Conservation (phyloP, 257 asterid species). For the Datura wrightii region DNA sequence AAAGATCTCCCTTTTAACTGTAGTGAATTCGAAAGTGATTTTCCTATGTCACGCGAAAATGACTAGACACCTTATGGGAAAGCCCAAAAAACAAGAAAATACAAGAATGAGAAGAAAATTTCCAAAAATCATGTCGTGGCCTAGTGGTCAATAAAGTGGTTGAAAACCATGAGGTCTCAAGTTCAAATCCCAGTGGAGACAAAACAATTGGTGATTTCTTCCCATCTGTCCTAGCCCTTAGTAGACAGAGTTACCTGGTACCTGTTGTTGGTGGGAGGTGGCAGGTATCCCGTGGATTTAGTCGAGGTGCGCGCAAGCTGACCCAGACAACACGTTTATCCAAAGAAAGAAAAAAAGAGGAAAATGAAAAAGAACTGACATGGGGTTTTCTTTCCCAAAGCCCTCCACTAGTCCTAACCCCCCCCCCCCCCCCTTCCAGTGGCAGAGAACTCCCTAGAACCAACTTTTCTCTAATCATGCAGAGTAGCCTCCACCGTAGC, state of each 20-base stretch:
- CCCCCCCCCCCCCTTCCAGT: not conserved
- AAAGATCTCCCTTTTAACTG: not conserved
- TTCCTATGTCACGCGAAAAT: not conserved
- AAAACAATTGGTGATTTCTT: too few relatives aligned
- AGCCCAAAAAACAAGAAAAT: not conserved
- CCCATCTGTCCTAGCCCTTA: too few relatives aligned
- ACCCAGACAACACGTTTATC: too few relatives aligned
- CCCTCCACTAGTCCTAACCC: not conserved
- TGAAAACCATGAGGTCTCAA: too few relatives aligned
- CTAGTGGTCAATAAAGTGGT: too few relatives aligned
- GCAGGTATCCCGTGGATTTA: too few relatives aligned
- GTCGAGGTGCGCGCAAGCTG: too few relatives aligned
- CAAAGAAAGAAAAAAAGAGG: not conserved
- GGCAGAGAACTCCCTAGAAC: not conserved
- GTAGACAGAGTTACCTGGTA: too few relatives aligned
- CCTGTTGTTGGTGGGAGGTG: too few relatives aligned
- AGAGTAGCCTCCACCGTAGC: not conserved
- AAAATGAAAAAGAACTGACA: not conserved
- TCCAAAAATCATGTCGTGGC: not conserved
- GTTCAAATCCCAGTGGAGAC: too few relatives aligned
- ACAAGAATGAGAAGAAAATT: not conserved
- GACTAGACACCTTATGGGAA: not conserved
- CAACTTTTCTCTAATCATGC: not conserved
- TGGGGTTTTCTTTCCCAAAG: not conserved
- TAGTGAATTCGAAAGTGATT: not conserved